Evolutionary conservation across 2,329 filamentous ascomycete species (phyloP), one percentile per base, ranked within the genome.

Genomic region (Aspergillus fumigatiaffinis): DNA sequence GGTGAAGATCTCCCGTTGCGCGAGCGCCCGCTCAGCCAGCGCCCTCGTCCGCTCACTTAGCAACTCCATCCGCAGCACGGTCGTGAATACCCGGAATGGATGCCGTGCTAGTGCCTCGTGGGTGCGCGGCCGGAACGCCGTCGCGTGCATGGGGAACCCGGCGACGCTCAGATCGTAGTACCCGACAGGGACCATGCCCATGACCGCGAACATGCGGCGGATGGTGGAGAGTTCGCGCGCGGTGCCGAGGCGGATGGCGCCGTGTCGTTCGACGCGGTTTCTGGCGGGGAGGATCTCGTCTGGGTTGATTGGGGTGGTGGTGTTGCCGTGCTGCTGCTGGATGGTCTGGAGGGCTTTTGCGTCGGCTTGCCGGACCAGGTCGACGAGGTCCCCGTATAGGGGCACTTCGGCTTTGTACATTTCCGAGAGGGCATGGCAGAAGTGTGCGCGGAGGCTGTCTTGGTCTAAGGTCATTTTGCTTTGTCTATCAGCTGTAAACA

Each of bases 101-200:
- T 82, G 78, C 17, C 61, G 62, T 2, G 64, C 56, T 3, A 82
- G 67, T 0, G 76, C 70, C 1, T 67, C 60, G 0, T 58, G 52
- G 4, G 63, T 68, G 0, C 65, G 68, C 0, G 80, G 79, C 1
- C 81, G 76, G 58, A 84, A 84, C 8, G 76, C 78, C 0, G 81
- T 83, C 1, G 80, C 80, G 54, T 83, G 80, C 66, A 83, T 75
- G 0, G 81, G 81, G 14, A 84, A 69, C 0, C 76, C 75, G 3
- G 76, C 80, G 0, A 74, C 63, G 0, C 74, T 75, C 0, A 83
- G 71, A 54, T 84, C 80, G 58, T 83, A 83, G 62, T 83, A 82
- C 0, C 79, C 80, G 0, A 83, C 79, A 0, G 81, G 73, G 23
- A 76, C 63, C 75, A 83, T 78, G 4, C 77, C 79, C 55, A 83